Conservation (phyloP, 2,329 filamentous ascomycete genomes). For the Cercospora citrullina region DNA sequence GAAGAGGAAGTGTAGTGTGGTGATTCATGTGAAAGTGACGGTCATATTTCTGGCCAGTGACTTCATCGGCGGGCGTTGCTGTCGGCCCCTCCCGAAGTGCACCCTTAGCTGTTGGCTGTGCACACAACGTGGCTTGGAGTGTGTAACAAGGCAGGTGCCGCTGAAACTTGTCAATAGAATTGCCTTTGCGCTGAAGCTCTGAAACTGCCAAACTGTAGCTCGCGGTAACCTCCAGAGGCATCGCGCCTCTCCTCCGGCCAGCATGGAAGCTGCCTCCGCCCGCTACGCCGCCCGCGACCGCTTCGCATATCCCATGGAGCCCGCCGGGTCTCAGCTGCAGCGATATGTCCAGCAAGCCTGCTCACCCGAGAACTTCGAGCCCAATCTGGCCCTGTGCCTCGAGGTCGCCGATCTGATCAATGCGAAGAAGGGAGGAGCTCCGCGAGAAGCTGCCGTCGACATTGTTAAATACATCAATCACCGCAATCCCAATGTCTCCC, state of each 20-base stretch:
- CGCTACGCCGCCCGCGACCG: conserved; percentile 94
- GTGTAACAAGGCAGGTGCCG: neutral
- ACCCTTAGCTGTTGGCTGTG: neutral
- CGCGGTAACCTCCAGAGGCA: neutral
- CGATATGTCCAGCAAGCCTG: conserved; percentile 96
- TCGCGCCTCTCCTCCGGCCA: conserved; percentile 4
- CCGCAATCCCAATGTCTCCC: conserved; percentile 90
- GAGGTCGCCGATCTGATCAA: conserved; percentile 97
- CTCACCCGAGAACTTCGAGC: conserved; percentile 96
- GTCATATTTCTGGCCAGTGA: neutral
- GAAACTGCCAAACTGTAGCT: conserved; percentile 1
- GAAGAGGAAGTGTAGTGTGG: neutral
- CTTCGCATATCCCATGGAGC: conserved; percentile 78
- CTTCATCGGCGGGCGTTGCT: neutral
- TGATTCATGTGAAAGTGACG: conserved; percentile 3
- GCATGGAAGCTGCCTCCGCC: conserved; percentile 89
- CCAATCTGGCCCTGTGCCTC: conserved; percentile 92
- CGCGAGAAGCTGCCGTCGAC: conserved; percentile 88
- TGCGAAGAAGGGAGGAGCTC: conserved; percentile 92
- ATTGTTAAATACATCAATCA: conserved; percentile 96
- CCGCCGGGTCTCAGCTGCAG: conserved; percentile 81
- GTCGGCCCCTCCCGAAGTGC: neutral
- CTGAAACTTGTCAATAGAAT: neutral
- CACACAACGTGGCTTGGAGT: conserved; percentile 6
- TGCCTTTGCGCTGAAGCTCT: neutral